Conservation (phyloP, 768 basidiomycete genomes). For the Clitopilus passeckerianus region DNA sequence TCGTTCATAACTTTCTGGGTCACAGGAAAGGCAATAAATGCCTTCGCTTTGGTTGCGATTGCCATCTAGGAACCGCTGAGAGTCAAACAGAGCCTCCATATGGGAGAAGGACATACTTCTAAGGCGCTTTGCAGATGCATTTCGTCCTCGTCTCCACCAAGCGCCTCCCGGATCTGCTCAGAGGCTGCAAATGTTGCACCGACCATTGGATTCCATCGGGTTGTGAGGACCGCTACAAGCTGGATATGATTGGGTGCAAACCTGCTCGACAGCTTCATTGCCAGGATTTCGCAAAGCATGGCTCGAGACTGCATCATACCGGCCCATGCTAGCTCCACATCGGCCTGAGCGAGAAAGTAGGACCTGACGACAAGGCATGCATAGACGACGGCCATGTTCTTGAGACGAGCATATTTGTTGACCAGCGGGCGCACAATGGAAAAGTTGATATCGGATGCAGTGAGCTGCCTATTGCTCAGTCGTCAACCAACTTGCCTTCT, state of each 20-base stretch:
- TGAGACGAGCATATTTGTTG: slow-evolving; percentile 69
- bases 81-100: neutral
- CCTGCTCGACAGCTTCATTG: slow-evolving; percentile 76
- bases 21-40: slow-evolving; percentile 77
- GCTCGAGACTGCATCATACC: slow-evolving; percentile 65
- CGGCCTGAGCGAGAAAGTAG: slow-evolving; percentile 70
- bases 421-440: slow-evolving; percentile 74
- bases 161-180: slow-evolving; percentile 53
- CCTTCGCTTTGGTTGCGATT: slow-evolving; percentile 79
- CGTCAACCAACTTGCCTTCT: slow-evolving; percentile 3
- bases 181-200: slow-evolving; percentile 68
- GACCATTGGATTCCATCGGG: slow-evolving; percentile 79
- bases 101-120: slow-evolving; percentile 51
- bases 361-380: slow-evolving; percentile 74
- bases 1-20: slow-evolving; percentile 86
- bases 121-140: slow-evolving; percentile 64
- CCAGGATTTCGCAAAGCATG: slow-evolving; percentile 81
- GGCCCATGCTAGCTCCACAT: slow-evolving; percentile 71
- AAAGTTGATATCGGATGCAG: slow-evolving; percentile 80
- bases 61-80: slow-evolving; percentile 57
- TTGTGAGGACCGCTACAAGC: slow-evolving; percentile 73
- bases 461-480: slow-evolving; percentile 57
- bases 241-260: slow-evolving; percentile 76
- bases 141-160: slow-evolving; percentile 57
- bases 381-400: slow-evolving; percentile 72